phyloP scores from a whole-genome alignment of 1,284 basidiomycete genomes.

The Tilletia walkeri region DNA sequence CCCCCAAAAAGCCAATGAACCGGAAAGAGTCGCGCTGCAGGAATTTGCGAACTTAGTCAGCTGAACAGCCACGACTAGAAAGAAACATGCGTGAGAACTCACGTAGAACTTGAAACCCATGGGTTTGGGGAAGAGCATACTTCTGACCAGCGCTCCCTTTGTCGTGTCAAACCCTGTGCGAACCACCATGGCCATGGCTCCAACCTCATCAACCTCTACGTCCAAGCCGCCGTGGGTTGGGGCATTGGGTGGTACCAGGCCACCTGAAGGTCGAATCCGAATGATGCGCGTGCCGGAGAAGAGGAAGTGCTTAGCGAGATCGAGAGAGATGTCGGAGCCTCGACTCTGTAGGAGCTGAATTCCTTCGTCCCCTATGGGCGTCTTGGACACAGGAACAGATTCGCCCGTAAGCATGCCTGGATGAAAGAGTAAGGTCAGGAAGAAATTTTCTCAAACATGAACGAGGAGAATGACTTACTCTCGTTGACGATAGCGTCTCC shows the following conservation, averaged over 20 bases:
- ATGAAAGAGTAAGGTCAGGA: neutral
- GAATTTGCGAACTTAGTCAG: slow-evolving; percentile 51
- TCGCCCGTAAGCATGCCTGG: slow-evolving; percentile 87
- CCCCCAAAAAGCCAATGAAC: slow-evolving; percentile 87
- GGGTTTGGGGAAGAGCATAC: slow-evolving; percentile 98
- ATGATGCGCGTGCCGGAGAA: slow-evolving; percentile 91
- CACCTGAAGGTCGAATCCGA: slow-evolving; percentile 65
- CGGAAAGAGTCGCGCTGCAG: slow-evolving; percentile 80
- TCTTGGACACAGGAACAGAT: slow-evolving; percentile 87
- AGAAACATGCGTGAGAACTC: slow-evolving; percentile 18
- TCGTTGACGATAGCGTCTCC: slow-evolving; percentile 98
- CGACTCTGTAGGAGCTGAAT: slow-evolving; percentile 39
- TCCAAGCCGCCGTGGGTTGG: slow-evolving; percentile 11
- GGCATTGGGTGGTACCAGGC: slow-evolving; percentile 10
- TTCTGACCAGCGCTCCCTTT: slow-evolving; percentile 90
- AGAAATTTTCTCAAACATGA: neutral
- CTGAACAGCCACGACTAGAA: neutral
- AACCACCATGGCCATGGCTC: slow-evolving; percentile 81
- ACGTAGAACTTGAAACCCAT: slow-evolving; percentile 85
- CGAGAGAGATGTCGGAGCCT: slow-evolving; percentile 62
- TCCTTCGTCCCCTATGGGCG: slow-evolving; percentile 61
- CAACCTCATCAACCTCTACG: slow-evolving; percentile 31
- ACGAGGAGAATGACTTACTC: slow-evolving; percentile 58
- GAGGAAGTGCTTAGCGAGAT: slow-evolving; percentile 80
- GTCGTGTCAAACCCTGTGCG: slow-evolving; percentile 96